Evolutionary conservation across 2,329 filamentous ascomycete species (phyloP), one percentile per base, ranked within the genome.

Genomic region (Neofusicoccum umdonicola): DNA sequence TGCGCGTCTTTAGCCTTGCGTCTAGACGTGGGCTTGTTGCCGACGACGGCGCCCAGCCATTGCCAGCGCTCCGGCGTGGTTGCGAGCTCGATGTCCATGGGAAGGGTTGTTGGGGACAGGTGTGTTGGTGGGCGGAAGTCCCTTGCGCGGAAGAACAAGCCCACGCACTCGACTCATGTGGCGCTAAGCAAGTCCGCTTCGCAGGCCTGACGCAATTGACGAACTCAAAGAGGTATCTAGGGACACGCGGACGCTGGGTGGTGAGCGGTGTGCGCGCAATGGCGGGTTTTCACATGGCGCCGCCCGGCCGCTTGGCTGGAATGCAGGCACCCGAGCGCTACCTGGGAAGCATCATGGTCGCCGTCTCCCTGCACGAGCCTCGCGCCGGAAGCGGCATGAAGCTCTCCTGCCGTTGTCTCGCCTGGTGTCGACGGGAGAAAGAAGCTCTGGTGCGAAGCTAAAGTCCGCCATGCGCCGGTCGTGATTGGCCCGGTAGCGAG

Each of bases 21-120:
- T 3, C 52, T 17, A n/a, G 45, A 44, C 27, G 37, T 37, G 45
- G 44, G 22, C 45, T 56, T 65, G 63, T 35, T 42, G 52, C 63
- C 45, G 27, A 60, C 47, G 12, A 52, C 47, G 37, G 63, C 54
- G 48, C 63, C 63, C 27, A 65, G 54, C 63, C 63, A 65, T 51
- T 65, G 63, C 63, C 45, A 52, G 44, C 63, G 63, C 45, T 65
- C 63, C 8, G 63, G 45, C 17, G 58, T 62, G 19, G 58, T 51
- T 19, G 58, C 47, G 34, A 60, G 56, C 31, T 48, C 56, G 56
- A 47, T 47, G 5, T 60, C 41, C 56, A 60, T 60, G 56, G 42
- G 41, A 34, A 31, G 13, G 22, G 31, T 45, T 19, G 56, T 60
- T 60, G 56, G 44, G 56, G 31, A 47, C n/a, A 22, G 42, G 31